Evolutionary conservation across 2,329 filamentous ascomycete genomes (phyloP).

Genomic region (Trematosphaeria pertusa): DNA sequence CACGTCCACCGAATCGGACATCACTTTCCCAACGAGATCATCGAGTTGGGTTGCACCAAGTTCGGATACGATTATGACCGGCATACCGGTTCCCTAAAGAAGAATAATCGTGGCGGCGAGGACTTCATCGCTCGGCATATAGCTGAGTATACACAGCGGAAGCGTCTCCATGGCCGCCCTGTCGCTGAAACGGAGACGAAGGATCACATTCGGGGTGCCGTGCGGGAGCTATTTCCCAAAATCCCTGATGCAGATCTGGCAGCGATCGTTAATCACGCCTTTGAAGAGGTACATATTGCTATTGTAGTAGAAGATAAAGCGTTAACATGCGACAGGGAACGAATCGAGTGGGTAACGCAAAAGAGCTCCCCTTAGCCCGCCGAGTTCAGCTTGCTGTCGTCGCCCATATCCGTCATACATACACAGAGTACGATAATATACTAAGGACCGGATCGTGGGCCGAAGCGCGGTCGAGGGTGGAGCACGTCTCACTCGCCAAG

Average conservation of each 20-base stretch:
- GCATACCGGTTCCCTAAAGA: constrained; percentile 28
- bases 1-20: constrained; percentile 69
- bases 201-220: constrained; percentile 64
- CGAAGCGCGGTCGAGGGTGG: constrained; percentile 62
- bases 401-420: constrained; percentile 67
- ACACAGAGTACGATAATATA: constrained; percentile 68
- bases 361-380: constrained; percentile 60
- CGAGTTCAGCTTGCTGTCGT: constrained; percentile 67
- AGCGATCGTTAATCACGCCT: constrained; percentile 66
- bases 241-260: constrained; percentile 65
- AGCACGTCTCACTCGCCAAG: constrained; percentile 62
- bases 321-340: constrained; percentile 53
- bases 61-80: constrained; percentile 46
- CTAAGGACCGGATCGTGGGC: constrained; percentile 61
- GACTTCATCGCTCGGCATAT: constrained; percentile 44
- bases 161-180: constrained; percentile 31
- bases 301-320: neutral
- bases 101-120: constrained; percentile 25
- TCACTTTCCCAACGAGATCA: constrained; percentile 67
- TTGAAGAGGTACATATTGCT: constrained; percentile 58
- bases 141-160: constrained; percentile 40
- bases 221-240: constrained; percentile 68
- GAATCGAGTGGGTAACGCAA: constrained; percentile 64
- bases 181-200: constrained; percentile 54
- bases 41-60: constrained; percentile 63